Conservation (phyloP, 169 alveolate genomes). For the Plasmodium berghei region DNA sequence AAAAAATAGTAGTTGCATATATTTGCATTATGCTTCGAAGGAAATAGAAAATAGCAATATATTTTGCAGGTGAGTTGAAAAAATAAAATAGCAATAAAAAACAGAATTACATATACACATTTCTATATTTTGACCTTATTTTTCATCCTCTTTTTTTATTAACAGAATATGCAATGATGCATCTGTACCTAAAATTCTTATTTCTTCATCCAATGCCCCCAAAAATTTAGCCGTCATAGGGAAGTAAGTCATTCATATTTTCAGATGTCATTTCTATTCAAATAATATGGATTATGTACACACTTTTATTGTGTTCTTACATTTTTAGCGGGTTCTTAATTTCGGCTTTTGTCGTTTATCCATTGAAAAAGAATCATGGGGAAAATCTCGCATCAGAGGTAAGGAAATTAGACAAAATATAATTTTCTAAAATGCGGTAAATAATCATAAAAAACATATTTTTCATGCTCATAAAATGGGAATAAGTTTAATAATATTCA, state of each 20-base stretch:
- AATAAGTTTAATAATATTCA: background rate
- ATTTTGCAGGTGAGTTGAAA: conserved; percentile 36
- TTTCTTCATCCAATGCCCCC: conserved; percentile 51
- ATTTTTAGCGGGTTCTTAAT: conserved; percentile 70
- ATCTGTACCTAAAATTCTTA: conserved; percentile 54
- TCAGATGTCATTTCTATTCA: background rate
- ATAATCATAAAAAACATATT: background rate
- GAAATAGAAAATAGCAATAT: conserved; percentile 48
- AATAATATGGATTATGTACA: background rate
- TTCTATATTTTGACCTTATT: background rate
- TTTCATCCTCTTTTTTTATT: background rate
- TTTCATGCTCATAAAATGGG: background rate
- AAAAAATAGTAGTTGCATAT: conserved; percentile 35
- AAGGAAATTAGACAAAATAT: background rate
- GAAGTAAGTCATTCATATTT: conserved; percentile 32
- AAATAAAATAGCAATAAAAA: background rate
- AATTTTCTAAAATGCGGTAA: background rate
- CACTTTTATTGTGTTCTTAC: background rate
- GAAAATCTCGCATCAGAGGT: conserved; percentile 72
- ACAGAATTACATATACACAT: background rate
- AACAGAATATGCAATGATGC: conserved; percentile 69
- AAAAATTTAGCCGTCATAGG: conserved; percentile 63
- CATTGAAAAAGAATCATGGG: conserved; percentile 65
- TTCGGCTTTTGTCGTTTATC: conserved; percentile 70
- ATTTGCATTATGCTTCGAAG: conserved; percentile 65